Percentiles rank a stretch among this genome's conserved stretches.
These are phyloP conservation scores for Melampsora larici-populina DNA, from an alignment of 1,284 basidiomycete species.

Conservation along the genomic window DNA sequence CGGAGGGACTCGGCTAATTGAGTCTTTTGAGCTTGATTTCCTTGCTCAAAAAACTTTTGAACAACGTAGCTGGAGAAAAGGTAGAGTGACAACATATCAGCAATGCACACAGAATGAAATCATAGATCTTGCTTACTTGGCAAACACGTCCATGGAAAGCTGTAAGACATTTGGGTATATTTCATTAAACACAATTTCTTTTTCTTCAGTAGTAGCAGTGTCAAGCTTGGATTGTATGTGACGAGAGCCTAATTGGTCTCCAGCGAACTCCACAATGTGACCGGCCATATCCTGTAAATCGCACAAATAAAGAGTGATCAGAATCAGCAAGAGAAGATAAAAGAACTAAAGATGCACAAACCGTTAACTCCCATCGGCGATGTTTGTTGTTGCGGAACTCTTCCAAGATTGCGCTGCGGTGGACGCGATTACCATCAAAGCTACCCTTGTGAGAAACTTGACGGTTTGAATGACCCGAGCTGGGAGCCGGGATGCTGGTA, in stretches of 20 bases:
- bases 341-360: conserved; percentile 53
- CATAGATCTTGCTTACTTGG: conserved; percentile 63
- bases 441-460: conserved; percentile 21
- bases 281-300: conserved; percentile 73
- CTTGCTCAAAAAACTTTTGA: conserved; percentile 91
- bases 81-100: neutral
- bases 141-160: conserved; percentile 90
- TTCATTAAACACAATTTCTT: conserved; percentile 73
- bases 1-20: conserved; percentile 73
- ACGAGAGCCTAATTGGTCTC: conserved; percentile 84
- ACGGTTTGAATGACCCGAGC: neutral
- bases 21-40: conserved; percentile 71
- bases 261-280: conserved; percentile 84
- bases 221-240: conserved; percentile 53
- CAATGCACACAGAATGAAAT: conserved; percentile 2
- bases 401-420: conserved; percentile 69
- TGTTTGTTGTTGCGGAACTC: conserved; percentile 78
- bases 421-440: conserved; percentile 31
- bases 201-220: conserved; percentile 61
- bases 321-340: neutral
- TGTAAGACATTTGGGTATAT: conserved; percentile 75
- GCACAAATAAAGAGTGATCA: conserved; percentile 21
- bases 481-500: neutral
- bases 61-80: conserved; percentile 64
- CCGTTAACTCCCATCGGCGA: conserved; percentile 74